These are phyloP conservation scores for Ustilago sp. DNA, from an alignment of 1,284 basidiomycete species.

Conservation along the genomic window DNA sequence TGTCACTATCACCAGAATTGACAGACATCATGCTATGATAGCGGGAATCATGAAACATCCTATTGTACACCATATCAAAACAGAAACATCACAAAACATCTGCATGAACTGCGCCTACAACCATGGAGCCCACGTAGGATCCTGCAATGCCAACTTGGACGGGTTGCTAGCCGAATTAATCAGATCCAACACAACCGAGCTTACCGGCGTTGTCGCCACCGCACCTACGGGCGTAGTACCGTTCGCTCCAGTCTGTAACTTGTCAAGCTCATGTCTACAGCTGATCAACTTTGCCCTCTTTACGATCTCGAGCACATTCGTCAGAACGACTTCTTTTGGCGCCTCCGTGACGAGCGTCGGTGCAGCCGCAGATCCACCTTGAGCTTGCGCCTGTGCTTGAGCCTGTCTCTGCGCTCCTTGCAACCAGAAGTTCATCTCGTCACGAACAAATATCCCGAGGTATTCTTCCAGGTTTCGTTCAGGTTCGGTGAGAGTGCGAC, in stretches of 20 bases:
- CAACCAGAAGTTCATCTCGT: constrained; percentile 86
- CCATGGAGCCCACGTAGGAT: constrained; percentile 52
- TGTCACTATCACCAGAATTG: too few species aligned
- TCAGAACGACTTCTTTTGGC: constrained; percentile 77
- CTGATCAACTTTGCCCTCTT: constrained; percentile 86
- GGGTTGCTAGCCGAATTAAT: constrained; percentile 76
- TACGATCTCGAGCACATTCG: constrained; percentile 83
- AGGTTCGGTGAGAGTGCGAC: constrained; percentile 87
- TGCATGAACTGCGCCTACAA: constrained; percentile 9
- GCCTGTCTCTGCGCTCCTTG: constrained; percentile 59
- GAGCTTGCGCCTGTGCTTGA: constrained; percentile 23
- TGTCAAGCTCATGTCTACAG: constrained; percentile 84
- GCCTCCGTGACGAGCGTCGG: constrained; percentile 49
- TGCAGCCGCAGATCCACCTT: background rate
- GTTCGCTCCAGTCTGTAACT: constrained; percentile 58
- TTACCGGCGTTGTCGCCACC: constrained; percentile 53
- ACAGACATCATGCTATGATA: background rate
- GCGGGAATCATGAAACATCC: background rate
- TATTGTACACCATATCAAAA: background rate
- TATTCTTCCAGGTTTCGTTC: constrained; percentile 91
- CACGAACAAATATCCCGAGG: constrained; percentile 87
- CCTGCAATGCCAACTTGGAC: constrained; percentile 73
- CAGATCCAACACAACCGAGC: constrained; percentile 85
- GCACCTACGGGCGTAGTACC: background rate
- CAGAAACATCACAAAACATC: background rate